A percentile compares a stretch with the other conserved stretches of the same genome.
These are phyloP conservation scores for Suhomyces faveliae DNA, from an alignment of 805 yeast genomes.

Conservation along the genomic window DNA sequence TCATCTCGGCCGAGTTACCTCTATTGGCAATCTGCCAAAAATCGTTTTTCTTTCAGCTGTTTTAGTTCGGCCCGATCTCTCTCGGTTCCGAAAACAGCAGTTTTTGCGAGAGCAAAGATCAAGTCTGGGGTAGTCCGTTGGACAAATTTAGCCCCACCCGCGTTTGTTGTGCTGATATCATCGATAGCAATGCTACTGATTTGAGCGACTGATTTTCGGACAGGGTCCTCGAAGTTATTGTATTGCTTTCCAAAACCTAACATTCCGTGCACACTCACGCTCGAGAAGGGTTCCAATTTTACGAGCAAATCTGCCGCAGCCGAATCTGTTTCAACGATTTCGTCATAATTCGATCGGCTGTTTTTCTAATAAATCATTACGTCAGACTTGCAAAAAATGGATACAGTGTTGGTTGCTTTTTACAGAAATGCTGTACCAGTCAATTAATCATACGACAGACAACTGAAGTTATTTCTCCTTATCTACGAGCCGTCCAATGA, in stretches of 20 bases:
- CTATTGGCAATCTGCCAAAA: neutral
- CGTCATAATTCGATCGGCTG: neutral
- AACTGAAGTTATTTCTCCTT: too few relatives aligned
- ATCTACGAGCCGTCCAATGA: neutral
- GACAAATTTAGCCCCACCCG: neutral
- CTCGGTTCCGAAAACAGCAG: neutral
- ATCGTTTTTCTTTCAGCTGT: neutral
- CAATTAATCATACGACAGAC: neutral
- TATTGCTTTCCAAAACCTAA: neutral
- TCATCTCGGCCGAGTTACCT: neutral
- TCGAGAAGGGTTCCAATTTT: neutral
- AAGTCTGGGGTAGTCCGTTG: neutral
- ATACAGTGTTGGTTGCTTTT: neutral
- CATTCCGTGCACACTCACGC: neutral
- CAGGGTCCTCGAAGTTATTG: neutral
- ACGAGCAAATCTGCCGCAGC: neutral
- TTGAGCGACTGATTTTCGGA: too few relatives aligned
- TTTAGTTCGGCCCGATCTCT: neutral
- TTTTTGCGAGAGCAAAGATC: neutral
- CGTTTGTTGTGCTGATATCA: neutral
- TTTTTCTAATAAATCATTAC: too few relatives aligned
- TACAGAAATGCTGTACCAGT: neutral
- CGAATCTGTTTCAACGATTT: too few relatives aligned
- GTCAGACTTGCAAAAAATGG: neutral
- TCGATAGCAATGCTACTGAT: neutral